Evolutionary conservation across 1,284 basidiomycete genomes (phyloP), one percentile per base, ranked within the genome.

Genomic region (Cryptococcus hybrid): DNA sequence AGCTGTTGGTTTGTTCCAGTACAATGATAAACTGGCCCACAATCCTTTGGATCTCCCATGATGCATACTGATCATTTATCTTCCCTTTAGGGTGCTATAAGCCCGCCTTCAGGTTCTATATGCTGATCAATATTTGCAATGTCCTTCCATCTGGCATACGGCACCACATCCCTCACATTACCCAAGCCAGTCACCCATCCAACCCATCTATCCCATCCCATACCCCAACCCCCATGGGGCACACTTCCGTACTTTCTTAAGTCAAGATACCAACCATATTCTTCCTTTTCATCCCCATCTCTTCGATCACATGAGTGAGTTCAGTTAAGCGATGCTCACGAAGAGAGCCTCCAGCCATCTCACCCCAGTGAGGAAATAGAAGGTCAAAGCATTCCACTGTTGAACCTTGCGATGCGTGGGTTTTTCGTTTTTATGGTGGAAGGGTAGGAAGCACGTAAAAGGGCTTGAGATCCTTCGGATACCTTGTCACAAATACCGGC

Each of bases 401-500:
- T 34, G 71, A 66, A n/a, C 69, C 73, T 46, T 75, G 74, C 51
- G 70, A 69, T 13, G 61, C 68, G 55, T 71, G 37, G 5, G 40
- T 3, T n/a, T 47, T 13, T 42, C 47, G 13, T 5, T n/a, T 18
- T 8, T n/a, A 13, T 18, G 1, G 49, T 34, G 2, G 52, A 56
- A 35, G 39, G 3, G 65, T 63, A 3, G 74, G 72, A n/a, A 75
- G 86, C 96, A 98, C 98, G 80, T 99, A 99, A 79, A 98, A 99
- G 7, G 96, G 92, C 76, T 99, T 99, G 62, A 90, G 76, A 0
- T 66, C 38, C 1, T 81, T 78, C 0, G 95, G 95, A 73, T 98
- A 99, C 73, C 95, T 86, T 3, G 87, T 91, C 47, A 99, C 88
- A 71, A 98, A 98, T 0, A 94, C 83, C 0, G 96, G 95, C 0